A percentile compares a stretch with the other conserved stretches of the same genome.
Evolutionary conservation across 208 protist genomes (phyloP).

Genomic region (Porcisia hertigi): DNA sequence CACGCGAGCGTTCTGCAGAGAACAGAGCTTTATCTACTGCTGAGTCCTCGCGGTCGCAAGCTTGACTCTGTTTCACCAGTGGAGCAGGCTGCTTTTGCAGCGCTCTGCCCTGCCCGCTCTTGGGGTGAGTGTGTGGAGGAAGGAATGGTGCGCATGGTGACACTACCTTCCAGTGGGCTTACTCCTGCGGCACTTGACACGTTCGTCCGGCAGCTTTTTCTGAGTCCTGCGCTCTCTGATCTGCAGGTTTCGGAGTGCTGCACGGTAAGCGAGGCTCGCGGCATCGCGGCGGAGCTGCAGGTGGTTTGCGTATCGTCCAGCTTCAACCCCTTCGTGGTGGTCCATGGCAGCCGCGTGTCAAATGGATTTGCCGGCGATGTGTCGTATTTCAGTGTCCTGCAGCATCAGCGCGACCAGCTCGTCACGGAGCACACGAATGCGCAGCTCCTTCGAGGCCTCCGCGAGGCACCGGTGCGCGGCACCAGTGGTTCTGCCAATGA

Average conservation of each 20-base stretch:
- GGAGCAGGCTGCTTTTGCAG: conserved; percentile 31
- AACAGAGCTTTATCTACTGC: conserved; percentile 24
- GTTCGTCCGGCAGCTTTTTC: conserved; percentile 24
- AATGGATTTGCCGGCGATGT: conserved; percentile 49
- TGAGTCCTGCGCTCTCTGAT: conserved; percentile 25
- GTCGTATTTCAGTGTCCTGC: conserved; percentile 32
- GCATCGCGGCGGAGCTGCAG: conserved; percentile 2
- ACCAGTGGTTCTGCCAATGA: conserved; percentile 25
- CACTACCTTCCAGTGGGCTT: conserved; percentile 1
- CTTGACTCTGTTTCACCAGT: conserved; percentile 12
- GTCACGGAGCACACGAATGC: conserved; percentile 30
- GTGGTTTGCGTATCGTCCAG: conserved; percentile 17
- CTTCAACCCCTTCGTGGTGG: conserved; percentile 68
- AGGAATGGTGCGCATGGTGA: conserved; percentile 20
- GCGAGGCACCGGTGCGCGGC: conserved; percentile 4
- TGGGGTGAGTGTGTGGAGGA: conserved; percentile 16
- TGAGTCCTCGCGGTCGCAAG: conserved; percentile 9
- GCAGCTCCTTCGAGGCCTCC: conserved; percentile 17
- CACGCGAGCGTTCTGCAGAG: conserved; percentile 60
- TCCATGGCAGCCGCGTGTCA: conserved; percentile 72
- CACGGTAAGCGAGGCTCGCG: neutral
- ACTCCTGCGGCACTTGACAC: conserved; percentile 9
- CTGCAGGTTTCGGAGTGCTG: conserved; percentile 4
- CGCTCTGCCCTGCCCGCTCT: neutral
- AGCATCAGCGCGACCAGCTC: conserved; percentile 44